Evolutionary conservation across 495 filamentous ascomycete genomes (phyloP).

Genomic region (Penicillium soppii): DNA sequence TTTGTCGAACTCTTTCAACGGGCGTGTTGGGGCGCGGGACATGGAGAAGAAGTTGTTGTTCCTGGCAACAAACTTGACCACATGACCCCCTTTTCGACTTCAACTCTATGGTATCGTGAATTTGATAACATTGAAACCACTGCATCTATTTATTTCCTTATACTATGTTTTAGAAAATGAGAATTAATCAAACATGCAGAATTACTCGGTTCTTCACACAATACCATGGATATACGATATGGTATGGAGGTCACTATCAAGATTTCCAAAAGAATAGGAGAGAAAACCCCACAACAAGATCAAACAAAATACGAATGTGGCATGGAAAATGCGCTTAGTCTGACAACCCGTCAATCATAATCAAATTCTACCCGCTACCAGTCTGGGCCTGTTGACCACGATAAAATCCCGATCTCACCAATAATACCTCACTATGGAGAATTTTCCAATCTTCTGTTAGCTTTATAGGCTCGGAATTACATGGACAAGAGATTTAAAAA

Average conservation of each 20-base stretch:
- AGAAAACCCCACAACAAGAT: neutral
- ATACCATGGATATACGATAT: too few relatives aligned
- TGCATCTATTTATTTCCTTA: too few relatives aligned
- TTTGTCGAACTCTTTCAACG: conserved; percentile 3
- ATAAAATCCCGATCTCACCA: conserved; percentile 3
- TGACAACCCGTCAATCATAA: conserved; percentile 14
- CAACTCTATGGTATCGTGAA: too few relatives aligned
- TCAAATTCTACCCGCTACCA: conserved; percentile 13
- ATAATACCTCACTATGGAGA: neutral
- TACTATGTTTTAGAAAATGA: too few relatives aligned
- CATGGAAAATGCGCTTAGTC: neutral
- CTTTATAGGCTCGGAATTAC: neutral
- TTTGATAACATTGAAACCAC: too few relatives aligned
- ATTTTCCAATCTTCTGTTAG: neutral
- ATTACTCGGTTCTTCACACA: too few relatives aligned
- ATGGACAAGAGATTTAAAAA: conserved; percentile 1
- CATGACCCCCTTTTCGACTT: neutral
- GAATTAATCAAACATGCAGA: too few relatives aligned
- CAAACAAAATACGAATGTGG: neutral
- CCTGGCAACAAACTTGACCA: too few relatives aligned
- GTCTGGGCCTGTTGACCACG: conserved; percentile 24
- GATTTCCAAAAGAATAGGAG: too few relatives aligned
- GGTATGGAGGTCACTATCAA: too few relatives aligned
- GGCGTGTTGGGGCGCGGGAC: neutral
- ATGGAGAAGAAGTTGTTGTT: neutral